Evolutionary conservation across 805 yeast species (phyloP), one percentile per base, ranked within the genome.

Genomic region (Soucietia sequanensis): DNA sequence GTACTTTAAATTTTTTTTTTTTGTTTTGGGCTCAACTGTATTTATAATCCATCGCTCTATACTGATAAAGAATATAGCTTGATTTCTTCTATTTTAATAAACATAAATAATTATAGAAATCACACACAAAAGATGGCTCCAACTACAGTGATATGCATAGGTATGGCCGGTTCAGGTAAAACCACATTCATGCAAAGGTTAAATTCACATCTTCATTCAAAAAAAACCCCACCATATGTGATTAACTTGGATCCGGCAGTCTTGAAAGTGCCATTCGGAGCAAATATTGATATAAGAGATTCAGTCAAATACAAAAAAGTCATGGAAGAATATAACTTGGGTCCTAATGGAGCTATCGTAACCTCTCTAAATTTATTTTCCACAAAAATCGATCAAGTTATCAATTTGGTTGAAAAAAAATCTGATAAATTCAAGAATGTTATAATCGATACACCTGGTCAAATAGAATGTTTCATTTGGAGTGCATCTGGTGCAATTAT

Each of bases 301-400:
- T 86, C 97, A 0, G 87, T 93, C 41, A 91, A 93, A 56, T 93
- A 93, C 60, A 86, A 84, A 45, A 89, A 93, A 54, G 98, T 93
- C 28, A 93, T 91, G 98, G 93, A 89, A 49, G 90, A 90, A 55
- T 87, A 91, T 56, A 84, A 86, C 39, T 62, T 93, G 38, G 99
- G 99, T 0, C 99, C 99, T 10, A 93, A 93, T 56, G 99, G 99
- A 38, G 98, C 98, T 2, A 93, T 93, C 55, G 96, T 95, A 44
- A 93, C 99, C 0, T 87, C 96, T 14, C 70, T 93, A 42, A 93
- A 93, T 56, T 67, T 93, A 33, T 93, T 93, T 55, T 71, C 96
- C 31, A 93, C 99, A 10, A 93, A 93, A 62, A 88, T 93, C 38
- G 99, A 93, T 58, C 99, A 93, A 64, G 97, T 93, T 4, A 80